A percentile compares a stretch with the other conserved stretches of the same genome.
These are phyloP conservation scores for Hypericum perforatum DNA, from an alignment of 345 rosid genomes.

Conservation along the genomic window DNA sequence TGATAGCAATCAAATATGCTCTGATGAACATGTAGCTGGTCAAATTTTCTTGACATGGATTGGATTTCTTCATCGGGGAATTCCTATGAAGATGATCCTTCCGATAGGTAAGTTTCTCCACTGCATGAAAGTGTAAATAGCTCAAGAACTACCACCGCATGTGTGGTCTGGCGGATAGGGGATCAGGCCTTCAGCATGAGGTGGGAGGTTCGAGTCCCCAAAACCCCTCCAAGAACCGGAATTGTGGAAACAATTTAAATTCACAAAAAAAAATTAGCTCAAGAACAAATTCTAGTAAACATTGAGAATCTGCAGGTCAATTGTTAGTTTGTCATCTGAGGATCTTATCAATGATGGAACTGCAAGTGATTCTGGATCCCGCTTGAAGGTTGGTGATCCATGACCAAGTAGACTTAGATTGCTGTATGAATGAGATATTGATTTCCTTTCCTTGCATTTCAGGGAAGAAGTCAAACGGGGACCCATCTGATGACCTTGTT, in stretches of 20 bases:
- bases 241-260: too few species aligned
- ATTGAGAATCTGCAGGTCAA: conserved; percentile 38
- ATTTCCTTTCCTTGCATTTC: too few species aligned
- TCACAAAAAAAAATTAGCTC: too few species aligned
- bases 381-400: conserved; percentile 36
- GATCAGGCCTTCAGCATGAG: too few species aligned
- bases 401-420: too few species aligned
- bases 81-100: conserved; percentile 66
- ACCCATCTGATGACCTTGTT: conserved; percentile 7
- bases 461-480: conserved; percentile 14
- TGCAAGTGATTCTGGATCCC: conserved; percentile 35
- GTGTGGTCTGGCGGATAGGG: too few species aligned
- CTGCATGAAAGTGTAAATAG: background rate
- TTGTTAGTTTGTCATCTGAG: conserved; percentile 43
- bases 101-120: conserved; percentile 42
- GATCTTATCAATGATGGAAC: conserved; percentile 35
- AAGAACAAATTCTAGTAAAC: too few species aligned
- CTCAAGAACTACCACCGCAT: too few species aligned
- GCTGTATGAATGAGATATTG: too few species aligned
- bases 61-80: conserved; percentile 90
- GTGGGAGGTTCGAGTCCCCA: too few species aligned
- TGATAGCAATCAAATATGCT: conserved; percentile 38
- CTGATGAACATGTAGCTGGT: conserved; percentile 45
- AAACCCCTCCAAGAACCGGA: too few species aligned
- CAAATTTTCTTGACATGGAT: conserved; percentile 64